Conservation (phyloP, 2,329 filamentous ascomycete genomes). For the Aspergillus pseudotamarii region DNA sequence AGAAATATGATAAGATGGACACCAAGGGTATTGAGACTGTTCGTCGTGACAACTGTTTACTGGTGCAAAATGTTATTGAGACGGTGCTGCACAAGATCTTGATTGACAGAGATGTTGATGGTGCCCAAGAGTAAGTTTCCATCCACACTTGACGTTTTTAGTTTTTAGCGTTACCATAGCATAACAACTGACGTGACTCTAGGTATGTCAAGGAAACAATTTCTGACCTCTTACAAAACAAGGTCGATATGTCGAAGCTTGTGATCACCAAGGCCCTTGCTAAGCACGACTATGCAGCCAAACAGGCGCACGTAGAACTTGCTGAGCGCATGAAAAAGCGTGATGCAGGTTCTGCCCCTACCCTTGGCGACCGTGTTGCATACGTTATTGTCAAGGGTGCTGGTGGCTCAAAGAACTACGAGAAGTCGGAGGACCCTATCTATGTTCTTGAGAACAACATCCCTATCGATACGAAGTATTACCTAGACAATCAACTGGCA, state of each 20-base stretch:
- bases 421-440: conserved; percentile 95
- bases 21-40: conserved; percentile 99
- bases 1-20: conserved; percentile 99
- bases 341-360: conserved; percentile 89
- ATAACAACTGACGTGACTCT: conserved; percentile 38
- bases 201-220: conserved; percentile 97
- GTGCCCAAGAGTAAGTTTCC: conserved; percentile 81
- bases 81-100: conserved; percentile 94
- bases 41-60: conserved; percentile 89
- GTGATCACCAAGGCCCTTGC: conserved; percentile 97
- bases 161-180: background rate
- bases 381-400: conserved; percentile 97
- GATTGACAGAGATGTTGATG: conserved; percentile 87
- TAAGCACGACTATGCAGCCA: conserved; percentile 85
- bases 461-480: conserved; percentile 97
- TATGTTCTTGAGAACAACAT: conserved; percentile 97
- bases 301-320: conserved; percentile 94
- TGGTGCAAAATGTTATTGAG: conserved; percentile 97
- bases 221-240: conserved; percentile 92
- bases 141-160: background rate
- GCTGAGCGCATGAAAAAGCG: conserved; percentile 97
- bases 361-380: conserved; percentile 90
- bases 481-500: conserved; percentile 95
- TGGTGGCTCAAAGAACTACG: conserved; percentile 89
- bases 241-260: conserved; percentile 97